These are phyloP conservation scores for Trametes polyzona DNA, from an alignment of 1,284 basidiomycete genomes.

Conservation along the genomic window DNA sequence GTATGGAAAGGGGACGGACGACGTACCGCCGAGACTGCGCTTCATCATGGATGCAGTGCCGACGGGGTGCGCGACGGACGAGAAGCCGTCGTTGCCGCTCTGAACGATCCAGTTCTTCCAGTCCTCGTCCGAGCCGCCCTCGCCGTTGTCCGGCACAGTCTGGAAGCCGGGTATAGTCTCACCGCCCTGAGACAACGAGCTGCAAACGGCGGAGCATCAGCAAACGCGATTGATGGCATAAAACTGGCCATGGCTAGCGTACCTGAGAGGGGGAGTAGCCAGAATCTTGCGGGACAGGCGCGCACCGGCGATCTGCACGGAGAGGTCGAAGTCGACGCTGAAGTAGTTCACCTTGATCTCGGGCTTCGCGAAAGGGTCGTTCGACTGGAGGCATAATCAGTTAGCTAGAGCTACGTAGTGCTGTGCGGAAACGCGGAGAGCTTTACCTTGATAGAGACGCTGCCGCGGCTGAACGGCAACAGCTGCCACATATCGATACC, in stretches of 20 bases:
- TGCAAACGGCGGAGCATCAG: background rate
- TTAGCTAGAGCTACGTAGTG: background rate
- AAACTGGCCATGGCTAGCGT: background rate
- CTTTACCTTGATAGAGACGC: slow-evolving; percentile 52
- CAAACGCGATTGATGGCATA: background rate
- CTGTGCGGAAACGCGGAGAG: slow-evolving; percentile 9
- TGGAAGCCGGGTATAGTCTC: slow-evolving; percentile 44
- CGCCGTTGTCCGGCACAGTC: slow-evolving; percentile 44
- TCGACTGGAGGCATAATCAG: slow-evolving; percentile 40
- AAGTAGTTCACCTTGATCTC: slow-evolving; percentile 54
- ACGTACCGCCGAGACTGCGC: slow-evolving; percentile 55
- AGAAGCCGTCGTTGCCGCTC: slow-evolving; percentile 34
- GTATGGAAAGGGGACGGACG: slow-evolving; percentile 31
- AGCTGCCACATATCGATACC: slow-evolving; percentile 57
- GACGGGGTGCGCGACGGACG: slow-evolving; percentile 58
- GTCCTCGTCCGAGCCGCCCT: slow-evolving; percentile 46
- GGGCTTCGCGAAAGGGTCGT: slow-evolving; percentile 50
- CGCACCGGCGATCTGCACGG: slow-evolving; percentile 52
- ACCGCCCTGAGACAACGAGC: slow-evolving; percentile 29
- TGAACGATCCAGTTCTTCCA: slow-evolving; percentile 50
- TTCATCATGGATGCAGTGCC: slow-evolving; percentile 68
- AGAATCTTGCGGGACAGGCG: slow-evolving; percentile 51
- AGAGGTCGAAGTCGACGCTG: slow-evolving; percentile 49
- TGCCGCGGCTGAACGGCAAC: slow-evolving; percentile 57
- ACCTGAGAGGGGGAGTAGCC: slow-evolving; percentile 40